These are phyloP conservation scores for Phytophthora uliginosa DNA, from an alignment of 352 stramenopile genomes.

Conservation along the genomic window DNA sequence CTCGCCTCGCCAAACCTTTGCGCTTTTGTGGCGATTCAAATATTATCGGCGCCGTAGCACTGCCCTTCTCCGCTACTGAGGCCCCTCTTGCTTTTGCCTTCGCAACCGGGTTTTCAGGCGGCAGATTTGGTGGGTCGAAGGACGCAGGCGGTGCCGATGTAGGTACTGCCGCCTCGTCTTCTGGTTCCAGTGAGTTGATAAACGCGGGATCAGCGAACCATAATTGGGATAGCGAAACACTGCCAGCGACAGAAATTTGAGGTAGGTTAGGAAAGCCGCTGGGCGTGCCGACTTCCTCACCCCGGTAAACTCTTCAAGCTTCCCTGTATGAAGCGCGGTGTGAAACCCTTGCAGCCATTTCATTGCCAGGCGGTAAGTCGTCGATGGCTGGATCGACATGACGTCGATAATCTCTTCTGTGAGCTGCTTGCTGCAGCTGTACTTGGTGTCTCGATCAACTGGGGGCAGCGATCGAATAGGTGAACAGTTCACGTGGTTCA, in stretches of 20 bases:
- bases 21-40: no score
- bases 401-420: constrained; percentile 18
- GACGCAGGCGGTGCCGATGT: no score
- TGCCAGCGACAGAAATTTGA: not conserved
- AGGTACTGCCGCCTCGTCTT: no score
- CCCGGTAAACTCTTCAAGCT: constrained; percentile 9
- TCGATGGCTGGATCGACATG: constrained; percentile 10
- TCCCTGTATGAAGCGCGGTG: not conserved
- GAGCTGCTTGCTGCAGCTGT: constrained; percentile 8
- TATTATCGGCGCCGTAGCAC: no score
- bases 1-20: not conserved
- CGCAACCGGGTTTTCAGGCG: no score
- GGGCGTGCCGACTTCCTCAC: not conserved
- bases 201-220: not conserved
- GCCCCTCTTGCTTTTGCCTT: no score
- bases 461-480: not conserved
- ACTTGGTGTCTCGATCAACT: constrained; percentile 9
- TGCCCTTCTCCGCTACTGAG: no score
- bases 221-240: not conserved
- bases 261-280: constrained; percentile 6
- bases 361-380: constrained; percentile 5
- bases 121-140: no score
- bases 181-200: not conserved
- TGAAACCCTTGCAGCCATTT: constrained; percentile 15
- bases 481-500: constrained; percentile 8